A percentile compares a stretch with the other conserved stretches of the same genome.
Evolutionary conservation across 441 rosid species (phyloP).

Genomic region (Euphorbia corollata): DNA sequence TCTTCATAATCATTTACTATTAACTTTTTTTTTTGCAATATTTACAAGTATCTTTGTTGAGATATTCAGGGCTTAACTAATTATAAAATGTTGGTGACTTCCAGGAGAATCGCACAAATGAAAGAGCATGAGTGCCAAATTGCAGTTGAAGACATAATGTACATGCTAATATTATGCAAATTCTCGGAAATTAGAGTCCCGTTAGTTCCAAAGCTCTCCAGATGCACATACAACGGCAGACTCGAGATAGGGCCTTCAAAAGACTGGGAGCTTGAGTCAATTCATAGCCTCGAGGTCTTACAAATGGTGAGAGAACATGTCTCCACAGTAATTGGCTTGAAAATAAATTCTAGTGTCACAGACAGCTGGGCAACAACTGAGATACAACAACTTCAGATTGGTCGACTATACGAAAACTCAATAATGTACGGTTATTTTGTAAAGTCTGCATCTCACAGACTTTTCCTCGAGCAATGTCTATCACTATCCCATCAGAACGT

Average conservation of each 20-base stretch:
- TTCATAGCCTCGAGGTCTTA: constrained; percentile 51
- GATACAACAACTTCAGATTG: constrained; percentile 41
- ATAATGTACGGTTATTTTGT: constrained; percentile 78
- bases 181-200: constrained; percentile 80
- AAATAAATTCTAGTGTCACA: constrained; percentile 58
- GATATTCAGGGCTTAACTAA: constrained; percentile 1
- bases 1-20: constrained; percentile 6
- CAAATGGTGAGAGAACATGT: constrained; percentile 74
- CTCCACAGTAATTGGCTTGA: constrained; percentile 61
- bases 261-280: constrained; percentile 84
- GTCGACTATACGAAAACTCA: constrained; percentile 55
- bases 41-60: too few species aligned
- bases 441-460: constrained; percentile 69
- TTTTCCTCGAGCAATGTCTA: constrained; percentile 50
- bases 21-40: too few species aligned
- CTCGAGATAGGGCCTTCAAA: constrained; percentile 79
- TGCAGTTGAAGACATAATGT: constrained; percentile 83
- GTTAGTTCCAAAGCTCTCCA: constrained; percentile 73
- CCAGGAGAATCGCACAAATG: constrained; percentile 72
- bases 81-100: constrained; percentile 20
- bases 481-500: constrained; percentile 24
- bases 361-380: constrained; percentile 78
- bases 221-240: constrained; percentile 65
- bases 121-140: constrained; percentile 53
- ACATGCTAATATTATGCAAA: constrained; percentile 62